These are phyloP conservation scores for Vitellaria paradoxa DNA, from an alignment of 179 eudicot species.

Conservation along the genomic window DNA sequence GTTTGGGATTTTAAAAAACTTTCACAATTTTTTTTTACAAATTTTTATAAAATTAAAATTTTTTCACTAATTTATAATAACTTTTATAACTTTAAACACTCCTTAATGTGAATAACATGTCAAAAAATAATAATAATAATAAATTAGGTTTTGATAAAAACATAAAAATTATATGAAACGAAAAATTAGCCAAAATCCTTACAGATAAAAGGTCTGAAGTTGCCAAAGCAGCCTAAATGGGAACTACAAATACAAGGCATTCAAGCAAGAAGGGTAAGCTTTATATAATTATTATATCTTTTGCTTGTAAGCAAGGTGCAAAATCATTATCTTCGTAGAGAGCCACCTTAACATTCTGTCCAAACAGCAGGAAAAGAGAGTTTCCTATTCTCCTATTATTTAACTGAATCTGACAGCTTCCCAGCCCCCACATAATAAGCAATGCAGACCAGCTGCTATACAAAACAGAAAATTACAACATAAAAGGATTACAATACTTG, in stretches of 20 bases:
- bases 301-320: neutral
- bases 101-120: no score
- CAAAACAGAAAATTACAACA: neutral
- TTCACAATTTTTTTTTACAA: no score
- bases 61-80: no score
- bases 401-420: neutral
- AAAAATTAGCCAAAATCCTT: no score
- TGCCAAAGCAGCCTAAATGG: neutral
- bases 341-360: neutral
- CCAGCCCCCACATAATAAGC: neutral
- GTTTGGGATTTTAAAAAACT: no score
- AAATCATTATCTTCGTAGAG: neutral
- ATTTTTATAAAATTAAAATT: no score
- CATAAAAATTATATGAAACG: no score
- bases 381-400: neutral
- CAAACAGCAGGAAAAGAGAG: neutral
- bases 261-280: neutral
- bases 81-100: no score
- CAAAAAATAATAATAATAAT: no score
- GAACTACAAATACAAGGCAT: neutral
- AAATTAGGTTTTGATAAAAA: no score
- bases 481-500: neutral
- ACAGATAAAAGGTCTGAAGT: no score
- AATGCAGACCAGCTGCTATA: neutral
- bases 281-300: neutral